Evolutionary conservation across 352 stramenopile genomes (phyloP).

Genomic region (Phytophthora agathidicida): DNA sequence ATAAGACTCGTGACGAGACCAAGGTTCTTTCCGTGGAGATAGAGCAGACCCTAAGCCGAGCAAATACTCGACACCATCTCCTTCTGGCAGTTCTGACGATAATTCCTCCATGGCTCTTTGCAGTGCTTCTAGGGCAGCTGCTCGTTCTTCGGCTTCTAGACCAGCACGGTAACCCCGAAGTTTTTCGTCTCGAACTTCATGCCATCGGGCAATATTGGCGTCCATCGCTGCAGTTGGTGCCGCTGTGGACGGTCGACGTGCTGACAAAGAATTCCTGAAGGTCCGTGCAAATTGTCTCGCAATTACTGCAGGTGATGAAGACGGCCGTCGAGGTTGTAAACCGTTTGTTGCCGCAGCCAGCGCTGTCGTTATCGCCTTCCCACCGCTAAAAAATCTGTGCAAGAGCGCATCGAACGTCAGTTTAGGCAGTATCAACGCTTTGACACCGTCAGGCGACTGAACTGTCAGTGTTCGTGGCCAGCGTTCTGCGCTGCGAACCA

Average conservation of each 20-base stretch:
- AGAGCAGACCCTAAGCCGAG: not conserved
- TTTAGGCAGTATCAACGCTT: constrained; percentile 36
- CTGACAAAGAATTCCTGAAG: constrained; percentile 13
- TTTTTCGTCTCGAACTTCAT: constrained; percentile 38
- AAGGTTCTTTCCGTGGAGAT: constrained; percentile 3
- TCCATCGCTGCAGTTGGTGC: constrained; percentile 21
- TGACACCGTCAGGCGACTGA: constrained; percentile 18
- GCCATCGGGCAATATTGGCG: constrained; percentile 33
- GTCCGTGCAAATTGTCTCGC: constrained; percentile 13
- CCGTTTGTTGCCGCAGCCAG: constrained; percentile 10
- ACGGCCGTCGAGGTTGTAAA: constrained; percentile 31
- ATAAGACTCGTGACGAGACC: constrained; percentile 27
- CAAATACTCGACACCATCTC: constrained; percentile 3
- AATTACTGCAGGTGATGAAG: constrained; percentile 44
- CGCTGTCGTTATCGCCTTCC: constrained; percentile 29
- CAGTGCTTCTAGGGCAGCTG: constrained; percentile 25
- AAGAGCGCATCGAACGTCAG: constrained; percentile 49
- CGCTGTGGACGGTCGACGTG: constrained; percentile 28
- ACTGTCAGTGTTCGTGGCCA: constrained; percentile 46
- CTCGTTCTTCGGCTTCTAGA: constrained; percentile 28
- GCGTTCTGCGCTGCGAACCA: constrained; percentile 47
- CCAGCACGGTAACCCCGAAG: constrained; percentile 29
- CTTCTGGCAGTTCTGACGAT: constrained; percentile 10
- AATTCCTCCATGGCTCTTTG: constrained; percentile 26
- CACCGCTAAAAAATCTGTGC: constrained; percentile 42